These are phyloP conservation scores for Apiotrichum domesticum DNA, from an alignment of 1,284 basidiomycete genomes.

Conservation along the genomic window DNA sequence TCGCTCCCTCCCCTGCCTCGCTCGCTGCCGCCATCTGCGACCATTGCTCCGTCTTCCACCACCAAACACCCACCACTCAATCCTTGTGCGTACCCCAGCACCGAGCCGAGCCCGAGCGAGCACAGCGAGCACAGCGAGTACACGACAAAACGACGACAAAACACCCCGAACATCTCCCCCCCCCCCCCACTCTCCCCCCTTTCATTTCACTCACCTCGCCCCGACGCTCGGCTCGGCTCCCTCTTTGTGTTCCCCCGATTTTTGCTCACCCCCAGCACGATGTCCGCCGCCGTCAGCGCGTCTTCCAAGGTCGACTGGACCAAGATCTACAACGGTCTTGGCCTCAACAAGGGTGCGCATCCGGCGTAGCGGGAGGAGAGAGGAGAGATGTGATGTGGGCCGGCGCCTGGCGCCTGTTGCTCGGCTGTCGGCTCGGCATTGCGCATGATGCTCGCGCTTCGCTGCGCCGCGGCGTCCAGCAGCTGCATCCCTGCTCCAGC, in stretches of 20 bases:
- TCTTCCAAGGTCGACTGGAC: constrained; percentile 60
- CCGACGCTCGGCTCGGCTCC: constrained; percentile 3
- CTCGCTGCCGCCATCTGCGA: background rate
- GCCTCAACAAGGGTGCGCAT: constrained; percentile 77
- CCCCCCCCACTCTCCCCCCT: no score
- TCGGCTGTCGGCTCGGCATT: no score
- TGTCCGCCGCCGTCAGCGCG: constrained; percentile 16
- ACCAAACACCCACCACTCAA: background rate
- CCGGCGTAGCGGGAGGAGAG: no score
- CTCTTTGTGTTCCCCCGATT: background rate
- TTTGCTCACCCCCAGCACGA: constrained; percentile 4
- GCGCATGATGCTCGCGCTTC: no score
- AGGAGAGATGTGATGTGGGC: no score
- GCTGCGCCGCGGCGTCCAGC: no score
- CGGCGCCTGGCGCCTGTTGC: no score
- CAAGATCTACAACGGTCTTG: constrained; percentile 81
- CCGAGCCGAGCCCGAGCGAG: no score
- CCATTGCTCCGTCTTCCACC: constrained; percentile 2
- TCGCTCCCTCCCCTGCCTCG: background rate
- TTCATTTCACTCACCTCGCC: background rate
- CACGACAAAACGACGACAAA: background rate
- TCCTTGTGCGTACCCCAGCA: constrained; percentile 4
- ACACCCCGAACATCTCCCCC: no score
- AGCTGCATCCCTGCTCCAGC: no score
- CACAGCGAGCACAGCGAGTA: background rate